phyloP scores from a whole-genome alignment of 2,329 filamentous ascomycete genomes.

The Tympanopsis confertula region DNA sequence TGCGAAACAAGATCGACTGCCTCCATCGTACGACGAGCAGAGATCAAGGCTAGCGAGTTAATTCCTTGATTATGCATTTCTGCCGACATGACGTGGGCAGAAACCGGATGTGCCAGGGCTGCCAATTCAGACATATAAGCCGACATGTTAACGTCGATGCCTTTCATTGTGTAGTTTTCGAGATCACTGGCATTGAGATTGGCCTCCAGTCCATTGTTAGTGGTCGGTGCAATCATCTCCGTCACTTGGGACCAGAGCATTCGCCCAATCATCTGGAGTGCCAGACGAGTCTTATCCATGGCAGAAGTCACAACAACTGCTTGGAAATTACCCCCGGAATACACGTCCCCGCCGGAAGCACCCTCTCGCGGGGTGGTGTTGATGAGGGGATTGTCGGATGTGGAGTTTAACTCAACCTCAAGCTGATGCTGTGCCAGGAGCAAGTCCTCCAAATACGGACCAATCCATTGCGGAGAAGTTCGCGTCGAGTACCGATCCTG shows the following conservation, averaged over 20 bases:
- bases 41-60: constrained; percentile 53
- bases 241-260: constrained; percentile 51
- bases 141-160: constrained; percentile 54
- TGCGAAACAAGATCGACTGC: constrained; percentile 42
- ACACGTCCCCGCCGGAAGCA: constrained; percentile 22
- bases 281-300: constrained; percentile 45
- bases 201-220: constrained; percentile 48
- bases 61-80: constrained; percentile 59
- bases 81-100: constrained; percentile 49
- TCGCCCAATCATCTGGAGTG: constrained; percentile 42
- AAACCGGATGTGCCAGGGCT: constrained; percentile 49
- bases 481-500: constrained; percentile 57
- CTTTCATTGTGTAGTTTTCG: constrained; percentile 47
- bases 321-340: constrained; percentile 60
- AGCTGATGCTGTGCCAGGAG: constrained; percentile 43
- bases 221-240: constrained; percentile 48
- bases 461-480: constrained; percentile 57
- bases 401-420: constrained; percentile 50
- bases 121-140: constrained; percentile 51
- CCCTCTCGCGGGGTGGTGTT: too few relatives aligned
- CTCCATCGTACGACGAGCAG: constrained; percentile 40
- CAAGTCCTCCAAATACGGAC: constrained; percentile 54
- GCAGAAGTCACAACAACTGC: constrained; percentile 49
- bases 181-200: constrained; percentile 50
- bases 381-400: constrained; percentile 55